These are phyloP conservation scores for Dioscorea dumetorum DNA, from an alignment of 106 monocot species.

Conservation along the genomic window DNA sequence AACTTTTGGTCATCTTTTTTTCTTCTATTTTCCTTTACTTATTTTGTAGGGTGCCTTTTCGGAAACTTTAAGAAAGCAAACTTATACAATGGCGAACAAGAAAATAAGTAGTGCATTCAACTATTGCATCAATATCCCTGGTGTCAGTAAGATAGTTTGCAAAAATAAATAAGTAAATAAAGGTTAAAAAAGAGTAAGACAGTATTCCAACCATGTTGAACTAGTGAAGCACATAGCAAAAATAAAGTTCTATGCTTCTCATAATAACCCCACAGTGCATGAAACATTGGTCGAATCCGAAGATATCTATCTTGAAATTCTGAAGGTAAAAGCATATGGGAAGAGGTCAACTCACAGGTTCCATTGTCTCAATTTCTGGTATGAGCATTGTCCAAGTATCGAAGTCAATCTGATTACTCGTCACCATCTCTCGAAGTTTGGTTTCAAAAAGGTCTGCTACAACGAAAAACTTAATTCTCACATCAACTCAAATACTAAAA, in stretches of 20 bases:
- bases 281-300: neutral
- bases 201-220: neutral
- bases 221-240: neutral
- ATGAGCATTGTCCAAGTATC: slow-evolving; percentile 24
- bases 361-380: slow-evolving; percentile 25
- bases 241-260: neutral
- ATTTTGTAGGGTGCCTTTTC: too few relatives aligned
- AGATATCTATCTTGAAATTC: neutral
- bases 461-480: neutral
- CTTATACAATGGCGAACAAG: neutral
- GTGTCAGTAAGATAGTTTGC: neutral
- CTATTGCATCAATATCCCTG: neutral
- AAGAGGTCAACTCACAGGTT: slow-evolving; percentile 23
- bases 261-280: neutral
- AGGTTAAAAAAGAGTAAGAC: neutral
- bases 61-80: too few relatives aligned
- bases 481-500: too few relatives aligned
- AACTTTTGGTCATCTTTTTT: too few relatives aligned
- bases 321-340: neutral
- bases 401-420: slow-evolving; percentile 21
- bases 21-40: too few relatives aligned
- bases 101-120: neutral
- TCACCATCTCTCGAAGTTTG: slow-evolving; percentile 15
- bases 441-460: slow-evolving; percentile 19
- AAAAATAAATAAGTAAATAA: neutral